These are phyloP conservation scores for Pulveroboletus sp. DNA, from an alignment of 768 basidiomycete species.

Conservation along the genomic window DNA sequence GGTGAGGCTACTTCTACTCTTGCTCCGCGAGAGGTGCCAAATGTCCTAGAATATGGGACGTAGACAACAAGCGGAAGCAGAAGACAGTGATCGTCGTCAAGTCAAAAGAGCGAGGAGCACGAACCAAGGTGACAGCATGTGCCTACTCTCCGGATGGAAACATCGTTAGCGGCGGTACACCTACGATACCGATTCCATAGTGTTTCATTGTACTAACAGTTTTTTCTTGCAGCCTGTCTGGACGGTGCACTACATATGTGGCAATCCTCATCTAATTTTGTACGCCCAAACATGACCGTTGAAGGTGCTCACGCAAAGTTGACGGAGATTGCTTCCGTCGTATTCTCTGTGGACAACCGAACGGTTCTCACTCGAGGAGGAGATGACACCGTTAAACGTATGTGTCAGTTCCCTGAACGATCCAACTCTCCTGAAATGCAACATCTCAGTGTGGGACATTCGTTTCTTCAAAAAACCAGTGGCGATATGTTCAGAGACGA, in stretches of 20 bases:
- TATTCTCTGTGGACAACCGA: conserved; percentile 84
- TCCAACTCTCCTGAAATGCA: neutral
- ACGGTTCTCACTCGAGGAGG: conserved; percentile 87
- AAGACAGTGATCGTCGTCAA: conserved; percentile 96
- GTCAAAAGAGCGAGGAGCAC: conserved; percentile 89
- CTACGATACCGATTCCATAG: conserved; percentile 7
- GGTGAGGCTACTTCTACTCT: conserved; percentile 42
- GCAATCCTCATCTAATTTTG: conserved; percentile 89
- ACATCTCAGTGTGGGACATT: conserved; percentile 82
- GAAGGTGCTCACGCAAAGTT: conserved; percentile 86
- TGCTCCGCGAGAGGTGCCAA: conserved; percentile 4
- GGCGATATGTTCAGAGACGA: conserved; percentile 54
- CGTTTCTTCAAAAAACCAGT: conserved; percentile 89
- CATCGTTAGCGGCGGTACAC: conserved; percentile 80
- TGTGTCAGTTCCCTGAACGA: conserved; percentile 32
- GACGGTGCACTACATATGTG: conserved; percentile 95
- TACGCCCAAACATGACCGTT: conserved; percentile 79
- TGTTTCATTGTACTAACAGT: neutral
- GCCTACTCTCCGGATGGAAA: conserved; percentile 88
- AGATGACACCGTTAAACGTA: conserved; percentile 94
- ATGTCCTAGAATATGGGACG: conserved; percentile 81
- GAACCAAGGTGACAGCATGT: conserved; percentile 87
- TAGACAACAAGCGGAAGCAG: conserved; percentile 87
- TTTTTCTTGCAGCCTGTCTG: conserved; percentile 57
- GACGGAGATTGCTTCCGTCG: conserved; percentile 81